Evolutionary conservation across 2,329 filamentous ascomycete genomes (phyloP), one percentile per base, ranked within the genome.

Genomic region (Clonostachys rosea): DNA sequence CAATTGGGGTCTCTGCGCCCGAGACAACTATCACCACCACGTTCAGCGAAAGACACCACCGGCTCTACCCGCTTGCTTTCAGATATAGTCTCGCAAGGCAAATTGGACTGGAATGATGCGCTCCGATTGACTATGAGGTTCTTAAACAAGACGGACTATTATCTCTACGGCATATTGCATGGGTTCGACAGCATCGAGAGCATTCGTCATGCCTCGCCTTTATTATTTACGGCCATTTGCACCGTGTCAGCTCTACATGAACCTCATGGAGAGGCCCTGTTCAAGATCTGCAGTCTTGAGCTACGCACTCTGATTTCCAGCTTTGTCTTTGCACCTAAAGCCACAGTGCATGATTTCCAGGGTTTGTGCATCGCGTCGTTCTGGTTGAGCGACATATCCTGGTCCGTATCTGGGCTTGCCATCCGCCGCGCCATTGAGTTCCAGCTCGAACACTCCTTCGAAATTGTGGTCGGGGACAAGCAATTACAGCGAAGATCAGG

Each of bases 321-420:
- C 47, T 75, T 79, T 47, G 70, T 84, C 18, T 70, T 79, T 3
- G 81, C 78, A 4, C 24, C 24, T 4, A 30, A 30, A 10, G 24
- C 24, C 9, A 30, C 24, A 30, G 24, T 30, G 24, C 24, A 30
- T 30, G 24, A 30, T 30, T 30, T 30, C 8, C 24, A 30, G 9
- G 24, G 24, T 10, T 70, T 84, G 37, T 81, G 78, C 39, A 74
- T 84, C 5, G 80, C 77, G 0, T 75, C 79, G 0, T 84, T 83
- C 53, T 84, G 81, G 81, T 67, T 84, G 0, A 78, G 77, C 5
- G 80, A 84, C 50, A 66, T 83, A 20, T 81, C 77, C 6, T 83
- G 81, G 78, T 83, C 79, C 53, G 66, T 84, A 1, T 81, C 78
- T 0, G 80, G 80, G 0, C 68, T 74, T 47, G 75, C 74, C 1